These are phyloP conservation scores for grape (Vitis vinifera) DNA, from an alignment of 164 flowering plant species.

Conservation along the genomic window DNA sequence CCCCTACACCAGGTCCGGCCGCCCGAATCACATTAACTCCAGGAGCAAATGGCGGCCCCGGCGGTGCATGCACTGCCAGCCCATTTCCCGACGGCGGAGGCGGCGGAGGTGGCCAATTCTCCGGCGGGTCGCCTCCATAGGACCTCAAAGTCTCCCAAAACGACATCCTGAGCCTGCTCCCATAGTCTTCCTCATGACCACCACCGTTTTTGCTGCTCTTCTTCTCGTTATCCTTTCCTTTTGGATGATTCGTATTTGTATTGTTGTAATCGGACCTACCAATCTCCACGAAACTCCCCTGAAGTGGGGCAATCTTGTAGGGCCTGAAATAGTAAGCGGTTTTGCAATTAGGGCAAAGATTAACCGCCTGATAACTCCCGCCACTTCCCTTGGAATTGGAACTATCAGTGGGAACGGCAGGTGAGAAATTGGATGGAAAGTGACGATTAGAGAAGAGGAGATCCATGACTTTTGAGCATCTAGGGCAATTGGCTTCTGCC, in stretches of 20 bases:
- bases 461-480: slow-evolving; percentile 77
- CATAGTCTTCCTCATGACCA: slow-evolving; percentile 7
- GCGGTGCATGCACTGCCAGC: slow-evolving; percentile 78
- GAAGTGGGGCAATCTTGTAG: slow-evolving; percentile 54
- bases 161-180: slow-evolving; percentile 44
- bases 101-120: slow-evolving; percentile 58
- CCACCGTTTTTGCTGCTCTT: not conserved
- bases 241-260: not conserved
- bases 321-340: slow-evolving; percentile 77
- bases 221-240: too few species aligned
- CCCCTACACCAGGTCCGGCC: slow-evolving; percentile 31
- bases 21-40: slow-evolving; percentile 64
- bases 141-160: slow-evolving; percentile 77
- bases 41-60: slow-evolving; percentile 81
- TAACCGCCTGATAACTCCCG: slow-evolving; percentile 48
- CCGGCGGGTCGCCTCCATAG: slow-evolving; percentile 63
- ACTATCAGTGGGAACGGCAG: slow-evolving; percentile 5
- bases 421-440: slow-evolving; percentile 24
- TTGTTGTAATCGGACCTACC: slow-evolving; percentile 29
- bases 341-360: slow-evolving; percentile 89
- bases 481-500: slow-evolving; percentile 82
- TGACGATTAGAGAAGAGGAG: slow-evolving; percentile 61
- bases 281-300: slow-evolving; percentile 86
- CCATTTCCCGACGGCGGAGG: slow-evolving; percentile 47
- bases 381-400: slow-evolving; percentile 1